Conservation (phyloP, 2,329 filamentous ascomycete genomes). For the Triangularia setosa region DNA sequence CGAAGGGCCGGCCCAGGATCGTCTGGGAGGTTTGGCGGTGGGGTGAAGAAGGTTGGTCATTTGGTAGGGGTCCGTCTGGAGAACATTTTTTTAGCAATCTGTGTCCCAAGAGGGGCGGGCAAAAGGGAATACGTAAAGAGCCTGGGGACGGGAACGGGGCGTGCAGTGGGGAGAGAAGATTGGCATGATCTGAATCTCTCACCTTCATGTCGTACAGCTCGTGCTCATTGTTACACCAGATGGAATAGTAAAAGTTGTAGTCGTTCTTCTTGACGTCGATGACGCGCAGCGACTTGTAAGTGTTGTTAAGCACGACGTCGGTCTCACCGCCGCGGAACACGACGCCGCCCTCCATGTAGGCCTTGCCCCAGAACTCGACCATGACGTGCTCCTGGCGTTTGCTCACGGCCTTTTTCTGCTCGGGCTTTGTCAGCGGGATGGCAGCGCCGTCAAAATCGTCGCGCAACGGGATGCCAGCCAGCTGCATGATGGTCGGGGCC, state of each 20-base stretch:
- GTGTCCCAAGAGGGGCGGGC: no score
- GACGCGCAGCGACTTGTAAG: conserved; percentile 57
- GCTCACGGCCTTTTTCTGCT: conserved; percentile 21
- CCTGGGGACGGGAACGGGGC: not conserved
- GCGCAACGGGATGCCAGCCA: conserved; percentile 39
- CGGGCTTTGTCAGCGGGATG: conserved; percentile 38
- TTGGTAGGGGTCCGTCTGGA: conserved; percentile 47
- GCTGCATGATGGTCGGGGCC: conserved; percentile 54
- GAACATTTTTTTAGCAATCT: not conserved
- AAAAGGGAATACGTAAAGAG: not conserved
- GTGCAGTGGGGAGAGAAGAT: conserved; percentile 22
- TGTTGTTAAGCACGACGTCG: conserved; percentile 41
- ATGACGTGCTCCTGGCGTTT: conserved; percentile 51
- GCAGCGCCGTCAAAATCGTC: conserved; percentile 55
- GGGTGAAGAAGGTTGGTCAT: conserved; percentile 40
- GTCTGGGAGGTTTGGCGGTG: conserved; percentile 16
- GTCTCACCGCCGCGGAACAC: conserved; percentile 24
- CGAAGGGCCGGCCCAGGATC: conserved; percentile 34
- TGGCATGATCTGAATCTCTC: conserved; percentile 35
- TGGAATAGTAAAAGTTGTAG: conserved; percentile 62
- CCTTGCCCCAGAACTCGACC: conserved; percentile 54
- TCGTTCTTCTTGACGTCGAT: conserved; percentile 39
- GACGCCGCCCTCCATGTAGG: conserved; percentile 35
- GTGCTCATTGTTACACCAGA: conserved; percentile 66
- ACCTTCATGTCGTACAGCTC: conserved; percentile 60